These are phyloP conservation scores for Lodderomyces metapsilosis DNA, from an alignment of 1,139 yeast genomes.

Conservation along the genomic window DNA sequence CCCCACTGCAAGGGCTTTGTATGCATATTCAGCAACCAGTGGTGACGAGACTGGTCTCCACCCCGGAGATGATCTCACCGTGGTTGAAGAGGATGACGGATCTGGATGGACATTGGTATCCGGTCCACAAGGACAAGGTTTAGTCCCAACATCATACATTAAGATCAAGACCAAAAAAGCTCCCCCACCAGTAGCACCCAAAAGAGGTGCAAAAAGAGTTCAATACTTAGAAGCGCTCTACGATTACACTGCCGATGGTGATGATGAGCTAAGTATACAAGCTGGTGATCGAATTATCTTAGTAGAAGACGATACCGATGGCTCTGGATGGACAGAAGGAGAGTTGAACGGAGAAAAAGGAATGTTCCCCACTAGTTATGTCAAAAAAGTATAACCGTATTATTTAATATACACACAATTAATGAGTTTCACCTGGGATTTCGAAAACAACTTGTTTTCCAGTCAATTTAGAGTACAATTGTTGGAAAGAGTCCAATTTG, in stretches of 20 bases:
- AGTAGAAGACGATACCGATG: constrained; percentile 67
- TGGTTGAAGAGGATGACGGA: constrained; percentile 76
- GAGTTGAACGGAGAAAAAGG: constrained; percentile 73
- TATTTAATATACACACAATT: constrained; percentile 17
- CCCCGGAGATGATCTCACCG: constrained; percentile 60
- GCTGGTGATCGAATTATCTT: constrained; percentile 78
- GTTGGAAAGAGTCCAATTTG: constrained; percentile 99
- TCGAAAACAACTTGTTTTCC: constrained; percentile 99
- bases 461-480: constrained; percentile 96
- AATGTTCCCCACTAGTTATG: constrained; percentile 81
- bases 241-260: constrained; percentile 79
- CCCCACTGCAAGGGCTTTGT: constrained; percentile 54
- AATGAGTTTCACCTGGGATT: constrained; percentile 71
- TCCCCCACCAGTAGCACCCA: constrained; percentile 85
- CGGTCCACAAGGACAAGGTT: constrained; percentile 53
- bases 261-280: constrained; percentile 69
- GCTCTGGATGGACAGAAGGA: constrained; percentile 97
- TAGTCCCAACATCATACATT: constrained; percentile 87
- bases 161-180: constrained; percentile 32
- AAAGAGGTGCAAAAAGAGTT: constrained; percentile 67
- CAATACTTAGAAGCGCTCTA: constrained; percentile 72
- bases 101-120: constrained; percentile 85
- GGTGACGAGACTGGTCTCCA: constrained; percentile 68
- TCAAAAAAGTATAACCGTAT: constrained; percentile 22
- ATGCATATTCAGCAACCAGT: constrained; percentile 67